phyloP scores from a whole-genome alignment of 495 filamentous ascomycete species.

The Hypomontagnella monticulosa region DNA sequence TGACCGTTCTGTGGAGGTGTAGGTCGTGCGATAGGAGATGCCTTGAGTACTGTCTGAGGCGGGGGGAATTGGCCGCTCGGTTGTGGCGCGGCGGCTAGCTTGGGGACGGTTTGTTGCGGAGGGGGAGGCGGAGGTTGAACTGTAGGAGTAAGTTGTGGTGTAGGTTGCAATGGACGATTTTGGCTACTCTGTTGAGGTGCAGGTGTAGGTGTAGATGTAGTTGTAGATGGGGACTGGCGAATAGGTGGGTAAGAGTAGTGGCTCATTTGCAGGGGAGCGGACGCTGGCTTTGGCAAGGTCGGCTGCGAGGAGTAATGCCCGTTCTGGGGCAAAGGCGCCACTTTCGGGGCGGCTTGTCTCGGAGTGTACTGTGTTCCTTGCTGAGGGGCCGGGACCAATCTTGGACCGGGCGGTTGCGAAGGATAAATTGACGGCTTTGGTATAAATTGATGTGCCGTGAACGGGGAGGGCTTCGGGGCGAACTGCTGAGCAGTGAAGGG shows the following conservation, averaged over 20 bases:
- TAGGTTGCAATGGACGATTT: neutral
- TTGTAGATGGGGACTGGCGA: neutral
- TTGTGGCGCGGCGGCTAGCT: slow-evolving; percentile 5
- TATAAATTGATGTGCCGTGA: slow-evolving; percentile 35
- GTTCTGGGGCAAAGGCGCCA: slow-evolving; percentile 21
- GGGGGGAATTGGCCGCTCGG: slow-evolving; percentile 24
- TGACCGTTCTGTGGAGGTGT: slow-evolving; percentile 40
- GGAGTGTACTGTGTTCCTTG: slow-evolving; percentile 11
- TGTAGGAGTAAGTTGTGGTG: neutral
- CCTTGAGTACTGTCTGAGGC: slow-evolving; percentile 33
- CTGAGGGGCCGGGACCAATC: slow-evolving; percentile 8
- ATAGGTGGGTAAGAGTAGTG: neutral
- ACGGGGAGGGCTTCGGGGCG: slow-evolving; percentile 42
- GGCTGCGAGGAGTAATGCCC: slow-evolving; percentile 9
- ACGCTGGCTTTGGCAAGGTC: slow-evolving; percentile 8
- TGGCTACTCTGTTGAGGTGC: slow-evolving; percentile 16
- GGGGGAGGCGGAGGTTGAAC: neutral
- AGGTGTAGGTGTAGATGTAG: neutral
- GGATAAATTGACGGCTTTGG: slow-evolving; percentile 28
- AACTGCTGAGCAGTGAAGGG: slow-evolving; percentile 54
- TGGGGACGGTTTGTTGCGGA: slow-evolving; percentile 3
- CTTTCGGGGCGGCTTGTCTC: slow-evolving; percentile 29
- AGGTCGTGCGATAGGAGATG: slow-evolving; percentile 28
- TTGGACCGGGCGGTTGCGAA: slow-evolving; percentile 19
- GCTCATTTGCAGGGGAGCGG: neutral